Percentiles rank a stretch among this genome's conserved stretches.
Evolutionary conservation across 495 filamentous ascomycete species (phyloP).

Genomic region (Aspergillus bertholletiae): DNA sequence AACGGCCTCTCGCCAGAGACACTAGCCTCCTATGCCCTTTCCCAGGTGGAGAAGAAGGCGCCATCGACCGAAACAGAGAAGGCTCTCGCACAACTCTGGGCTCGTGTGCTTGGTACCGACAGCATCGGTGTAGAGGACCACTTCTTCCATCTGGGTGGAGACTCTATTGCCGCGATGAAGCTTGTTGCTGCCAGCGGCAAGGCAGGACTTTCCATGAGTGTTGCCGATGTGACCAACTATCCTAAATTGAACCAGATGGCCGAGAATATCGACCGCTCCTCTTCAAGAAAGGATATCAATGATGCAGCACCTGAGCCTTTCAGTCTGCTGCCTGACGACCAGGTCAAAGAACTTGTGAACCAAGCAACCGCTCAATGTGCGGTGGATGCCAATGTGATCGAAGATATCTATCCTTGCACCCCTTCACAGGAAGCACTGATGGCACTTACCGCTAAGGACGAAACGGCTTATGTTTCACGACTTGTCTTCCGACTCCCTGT

Average conservation of each 20-base stretch:
- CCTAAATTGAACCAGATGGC: conserved; percentile 40
- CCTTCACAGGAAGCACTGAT: neutral
- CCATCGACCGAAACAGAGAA: conserved; percentile 20
- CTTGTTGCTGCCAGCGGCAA: conserved; percentile 33
- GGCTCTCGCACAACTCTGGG: conserved; percentile 31
- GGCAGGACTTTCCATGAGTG: conserved; percentile 30
- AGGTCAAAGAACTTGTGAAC: neutral
- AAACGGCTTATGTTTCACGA: conserved; percentile 13
- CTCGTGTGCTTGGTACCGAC: conserved; percentile 39
- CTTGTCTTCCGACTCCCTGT: conserved; percentile 1
- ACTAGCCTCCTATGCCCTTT: neutral
- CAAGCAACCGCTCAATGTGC: neutral
- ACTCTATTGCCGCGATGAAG: conserved; percentile 61
- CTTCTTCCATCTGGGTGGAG: conserved; percentile 47
- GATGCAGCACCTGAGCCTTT: neutral
- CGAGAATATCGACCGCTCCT: neutral
- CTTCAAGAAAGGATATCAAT: conserved; percentile 24
- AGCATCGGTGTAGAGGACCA: conserved; percentile 51
- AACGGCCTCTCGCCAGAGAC: neutral
- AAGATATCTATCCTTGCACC: neutral
- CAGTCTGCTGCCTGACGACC: neutral
- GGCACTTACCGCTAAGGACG: neutral
- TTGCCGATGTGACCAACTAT: conserved; percentile 42
- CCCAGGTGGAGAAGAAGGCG: neutral
- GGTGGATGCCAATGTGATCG: neutral